Conservation (phyloP, 495 filamentous ascomycete genomes). For the Aspergillus leporis region DNA sequence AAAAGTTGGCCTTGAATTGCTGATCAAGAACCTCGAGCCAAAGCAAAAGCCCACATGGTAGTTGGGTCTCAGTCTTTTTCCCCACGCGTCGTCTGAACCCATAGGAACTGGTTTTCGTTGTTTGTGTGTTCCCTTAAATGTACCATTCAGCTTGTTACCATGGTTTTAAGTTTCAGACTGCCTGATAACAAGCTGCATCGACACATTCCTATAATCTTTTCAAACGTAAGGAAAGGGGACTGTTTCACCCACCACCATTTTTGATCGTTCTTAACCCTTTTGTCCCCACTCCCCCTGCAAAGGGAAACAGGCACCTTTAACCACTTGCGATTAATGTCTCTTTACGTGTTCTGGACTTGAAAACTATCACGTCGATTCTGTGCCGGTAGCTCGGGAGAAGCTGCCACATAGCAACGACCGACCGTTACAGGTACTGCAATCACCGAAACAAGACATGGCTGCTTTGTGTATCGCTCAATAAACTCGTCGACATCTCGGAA, state of each 20-base stretch:
- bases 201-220: not conserved
- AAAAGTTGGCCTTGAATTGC: not conserved
- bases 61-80: not conserved
- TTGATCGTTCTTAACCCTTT: slow-evolving; percentile 12
- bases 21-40: not conserved
- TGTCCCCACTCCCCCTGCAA: slow-evolving; percentile 16
- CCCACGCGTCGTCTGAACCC: not conserved
- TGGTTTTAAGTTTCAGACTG: not conserved
- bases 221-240: slow-evolving; percentile 10
- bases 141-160: not conserved
- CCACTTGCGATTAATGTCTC: not conserved
- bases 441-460: slow-evolving; percentile 1
- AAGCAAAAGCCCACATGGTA: not conserved
- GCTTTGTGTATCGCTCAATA: not conserved
- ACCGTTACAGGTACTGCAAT: not conserved
- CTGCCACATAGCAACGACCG: not conserved
- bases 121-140: not conserved
- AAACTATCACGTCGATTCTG: not conserved
- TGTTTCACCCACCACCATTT: slow-evolving; percentile 10
- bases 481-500: not conserved
- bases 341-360: not conserved
- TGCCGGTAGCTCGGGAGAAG: not conserved
- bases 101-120: not conserved
- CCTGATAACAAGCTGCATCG: not conserved
- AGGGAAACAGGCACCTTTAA: not conserved